Conservation (phyloP, 371 early-diverging fungal species). For the Lichtheimia ramosa region DNA sequence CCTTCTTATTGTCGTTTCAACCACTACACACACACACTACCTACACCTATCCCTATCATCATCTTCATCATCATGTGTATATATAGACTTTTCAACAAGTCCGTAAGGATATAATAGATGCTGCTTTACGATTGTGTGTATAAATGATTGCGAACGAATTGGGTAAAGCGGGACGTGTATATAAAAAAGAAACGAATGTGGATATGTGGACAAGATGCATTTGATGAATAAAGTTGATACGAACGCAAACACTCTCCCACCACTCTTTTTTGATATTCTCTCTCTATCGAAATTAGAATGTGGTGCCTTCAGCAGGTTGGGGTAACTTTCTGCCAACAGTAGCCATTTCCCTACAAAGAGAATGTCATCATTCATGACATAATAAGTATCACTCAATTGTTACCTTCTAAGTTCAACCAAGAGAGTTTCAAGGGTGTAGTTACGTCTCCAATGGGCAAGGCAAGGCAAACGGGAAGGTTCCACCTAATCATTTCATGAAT, state of each 20-base stretch:
- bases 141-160: not conserved
- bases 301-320: constrained; percentile 88
- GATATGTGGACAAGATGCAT: constrained; percentile 4
- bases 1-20: too few relatives aligned
- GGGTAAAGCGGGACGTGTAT: not conserved
- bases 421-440: constrained; percentile 81
- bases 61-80: too few relatives aligned
- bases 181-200: not conserved
- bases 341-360: constrained; percentile 80
- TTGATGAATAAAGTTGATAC: not conserved
- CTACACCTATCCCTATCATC: too few relatives aligned
- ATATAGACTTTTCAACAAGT: too few relatives aligned
- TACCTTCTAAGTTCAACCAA: constrained; percentile 85
- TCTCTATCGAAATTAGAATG: constrained; percentile 38
- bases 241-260: not conserved
- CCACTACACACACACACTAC: too few relatives aligned
- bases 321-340: constrained; percentile 75
- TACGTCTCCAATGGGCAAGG: constrained; percentile 80
- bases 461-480: constrained; percentile 67
- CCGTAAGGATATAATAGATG: too few relatives aligned
- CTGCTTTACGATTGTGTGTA: not conserved
- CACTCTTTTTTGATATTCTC: not conserved
- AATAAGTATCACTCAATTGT: not conserved
- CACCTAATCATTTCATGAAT: constrained; percentile 48
- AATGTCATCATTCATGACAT: not conserved